phyloP scores from a whole-genome alignment of 192 early-diverging fungal species.

The Backusella liffmaniae region DNA sequence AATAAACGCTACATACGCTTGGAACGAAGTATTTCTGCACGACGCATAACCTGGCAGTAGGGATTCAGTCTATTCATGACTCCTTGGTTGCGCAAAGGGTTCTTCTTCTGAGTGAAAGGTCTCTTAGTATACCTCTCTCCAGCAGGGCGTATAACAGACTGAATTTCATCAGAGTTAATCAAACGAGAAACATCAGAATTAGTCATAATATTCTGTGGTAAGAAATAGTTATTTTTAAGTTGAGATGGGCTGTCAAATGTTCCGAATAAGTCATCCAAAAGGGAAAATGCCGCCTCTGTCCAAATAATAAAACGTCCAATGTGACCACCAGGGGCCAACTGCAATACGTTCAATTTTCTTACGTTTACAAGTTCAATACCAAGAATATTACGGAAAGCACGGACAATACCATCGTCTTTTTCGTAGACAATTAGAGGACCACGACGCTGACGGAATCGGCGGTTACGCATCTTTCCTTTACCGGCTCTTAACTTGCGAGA shows the following conservation, averaged over 20 bases:
- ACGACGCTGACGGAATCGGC: slow-evolving; percentile 92
- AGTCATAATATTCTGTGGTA: slow-evolving; percentile 83
- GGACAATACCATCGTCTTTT: slow-evolving; percentile 90
- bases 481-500: slow-evolving; percentile 97
- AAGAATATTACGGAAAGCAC: slow-evolving; percentile 98
- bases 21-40: slow-evolving; percentile 61
- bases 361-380: slow-evolving; percentile 96
- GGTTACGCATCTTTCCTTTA: slow-evolving; percentile 95
- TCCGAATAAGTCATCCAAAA: slow-evolving; percentile 93
- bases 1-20: background rate
- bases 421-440: slow-evolving; percentile 96
- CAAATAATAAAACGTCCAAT: slow-evolving; percentile 99
- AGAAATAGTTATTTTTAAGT: slow-evolving; percentile 86
- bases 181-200: slow-evolving; percentile 94
- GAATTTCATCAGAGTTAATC: slow-evolving; percentile 95
- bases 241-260: slow-evolving; percentile 71
- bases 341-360: slow-evolving; percentile 91
- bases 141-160: slow-evolving; percentile 86
- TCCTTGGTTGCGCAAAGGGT: slow-evolving; percentile 91
- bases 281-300: slow-evolving; percentile 90
- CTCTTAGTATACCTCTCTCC: slow-evolving; percentile 78
- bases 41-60: slow-evolving; percentile 87
- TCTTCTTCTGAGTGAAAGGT: slow-evolving; percentile 97
- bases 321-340: slow-evolving; percentile 98
- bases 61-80: slow-evolving; percentile 96